Evolutionary conservation across 208 protist species (phyloP).

Genomic region (Wallacemonas sp.): DNA sequence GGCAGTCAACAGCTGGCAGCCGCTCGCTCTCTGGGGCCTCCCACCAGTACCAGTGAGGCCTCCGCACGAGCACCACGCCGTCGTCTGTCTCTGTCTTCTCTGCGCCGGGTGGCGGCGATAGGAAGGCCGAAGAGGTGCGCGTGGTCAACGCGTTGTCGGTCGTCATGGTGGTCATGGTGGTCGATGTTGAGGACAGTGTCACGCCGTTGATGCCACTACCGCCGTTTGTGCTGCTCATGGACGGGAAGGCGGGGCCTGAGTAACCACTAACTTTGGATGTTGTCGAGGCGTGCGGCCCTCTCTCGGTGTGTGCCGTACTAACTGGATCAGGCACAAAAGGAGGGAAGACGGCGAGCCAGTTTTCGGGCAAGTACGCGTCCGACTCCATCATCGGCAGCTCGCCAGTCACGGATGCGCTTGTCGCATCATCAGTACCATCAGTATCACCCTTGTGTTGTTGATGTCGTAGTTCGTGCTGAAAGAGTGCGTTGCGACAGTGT

Average conservation of each 20-base stretch:
- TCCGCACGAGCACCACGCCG: conserved; percentile 4
- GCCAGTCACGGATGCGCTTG: background rate
- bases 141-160: too few relatives aligned
- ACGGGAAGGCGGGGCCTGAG: too few relatives aligned
- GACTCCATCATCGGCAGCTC: background rate
- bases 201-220: background rate
- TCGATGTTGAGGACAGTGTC: background rate
- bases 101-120: too few relatives aligned
- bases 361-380: conserved; percentile 10
- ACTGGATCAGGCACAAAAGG: background rate
- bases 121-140: too few relatives aligned
- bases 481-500: conserved; percentile 8
- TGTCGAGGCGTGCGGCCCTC: background rate
- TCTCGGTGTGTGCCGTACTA: too few relatives aligned
- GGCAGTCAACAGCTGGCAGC: conserved; percentile 1
- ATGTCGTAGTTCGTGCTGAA: background rate
- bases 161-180: background rate
- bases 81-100: too few relatives aligned
- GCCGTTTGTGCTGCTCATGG: background rate
- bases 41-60: conserved; percentile 17
- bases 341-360: conserved; percentile 10
- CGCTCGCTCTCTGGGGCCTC: conserved; percentile 10
- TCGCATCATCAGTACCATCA: background rate
- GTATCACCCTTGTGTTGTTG: background rate
- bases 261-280: too few relatives aligned